These are phyloP conservation scores for Mucor piriformis DNA, from an alignment of 371 early-diverging fungal genomes.

Conservation along the genomic window DNA sequence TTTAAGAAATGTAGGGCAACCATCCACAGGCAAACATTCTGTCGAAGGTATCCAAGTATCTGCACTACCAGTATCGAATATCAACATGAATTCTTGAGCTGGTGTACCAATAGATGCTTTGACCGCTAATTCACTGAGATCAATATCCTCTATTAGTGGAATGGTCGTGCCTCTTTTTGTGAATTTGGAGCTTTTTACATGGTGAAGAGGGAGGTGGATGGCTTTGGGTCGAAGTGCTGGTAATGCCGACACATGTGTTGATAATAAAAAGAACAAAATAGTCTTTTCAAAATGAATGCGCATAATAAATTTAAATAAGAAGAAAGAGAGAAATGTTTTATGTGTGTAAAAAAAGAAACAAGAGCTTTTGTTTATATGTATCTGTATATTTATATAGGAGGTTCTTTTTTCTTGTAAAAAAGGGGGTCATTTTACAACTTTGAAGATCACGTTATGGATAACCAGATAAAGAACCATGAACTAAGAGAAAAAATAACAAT, in stretches of 20 bases:
- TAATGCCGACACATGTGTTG: background rate
- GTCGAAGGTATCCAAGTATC: constrained; percentile 52
- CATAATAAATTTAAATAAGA: background rate
- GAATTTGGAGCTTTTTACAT: background rate
- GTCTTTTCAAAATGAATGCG: background rate
- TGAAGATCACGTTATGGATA: background rate
- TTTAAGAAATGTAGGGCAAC: constrained; percentile 32
- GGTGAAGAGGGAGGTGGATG: constrained; percentile 5
- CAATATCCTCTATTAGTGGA: constrained; percentile 34
- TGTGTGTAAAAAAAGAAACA: background rate
- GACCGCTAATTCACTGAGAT: constrained; percentile 34
- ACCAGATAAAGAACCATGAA: background rate
- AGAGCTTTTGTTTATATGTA: background rate
- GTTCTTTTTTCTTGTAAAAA: background rate
- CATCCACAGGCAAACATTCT: constrained; percentile 18
- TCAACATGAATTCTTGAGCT: constrained; percentile 60
- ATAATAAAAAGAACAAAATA: background rate
- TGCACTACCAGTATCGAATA: constrained; percentile 66
- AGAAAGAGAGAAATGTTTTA: background rate
- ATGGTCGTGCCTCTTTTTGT: constrained; percentile 7
- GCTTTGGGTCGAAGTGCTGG: constrained; percentile 9
- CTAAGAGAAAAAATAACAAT: too few relatives aligned
- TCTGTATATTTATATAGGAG: background rate
- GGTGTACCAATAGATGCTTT: constrained; percentile 66
- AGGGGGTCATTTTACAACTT: background rate